Base-by-base conservation (phyloP, 148 eudicot genomes). In the Tetragonia tetragonoides region DNA sequence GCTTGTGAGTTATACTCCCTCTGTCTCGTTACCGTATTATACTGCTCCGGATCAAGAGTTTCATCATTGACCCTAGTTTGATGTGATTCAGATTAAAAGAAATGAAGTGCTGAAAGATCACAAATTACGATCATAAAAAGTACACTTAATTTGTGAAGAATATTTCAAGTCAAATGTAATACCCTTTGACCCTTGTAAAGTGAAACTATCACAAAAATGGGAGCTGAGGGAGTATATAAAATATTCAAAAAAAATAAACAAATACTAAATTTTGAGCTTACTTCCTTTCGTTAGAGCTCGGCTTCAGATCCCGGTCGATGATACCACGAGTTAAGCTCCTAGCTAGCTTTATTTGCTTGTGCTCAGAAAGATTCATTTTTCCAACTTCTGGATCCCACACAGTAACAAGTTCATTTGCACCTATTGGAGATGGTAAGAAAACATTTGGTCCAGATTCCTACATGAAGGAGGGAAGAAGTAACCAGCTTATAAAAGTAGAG, bases 361-460 rank as follows among this genome's bases (percentile, higher is more conserved):
- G 97, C 85, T 95, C 97, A 70, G 97, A 93, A 80, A 94, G 99
- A 87, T 95, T 95, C 57, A 82, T 87, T 79, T 90, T 95, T 62
- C 97, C 99, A 69, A 93, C 90, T 79, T 93, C 99, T 70, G 99
- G 97, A 77, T 95, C 99, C 96, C 97, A 95, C 41, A 95, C 96
- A 15, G 91, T 89, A 80, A 95, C 99, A 73, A 95, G 87, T 83
- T 95, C 99, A 86, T 95, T 95, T 76, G 97, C 87, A 68, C 97
- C 89, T 62, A 95, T 85, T 41, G 97, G 94, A 75, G 97, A 88
- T 39, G 94, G 89, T 81, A 95, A 83, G 72, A 91, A 85, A 75
- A 93, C 89, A 82, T 95, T 95, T 77, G 96, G 92, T 77, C 97
- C 99, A 23, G 99, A 91, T 79, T 91, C 97, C 99, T 95, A 75